Conservation (phyloP, 139 green algal species). For the Micractinium conductrix region DNA sequence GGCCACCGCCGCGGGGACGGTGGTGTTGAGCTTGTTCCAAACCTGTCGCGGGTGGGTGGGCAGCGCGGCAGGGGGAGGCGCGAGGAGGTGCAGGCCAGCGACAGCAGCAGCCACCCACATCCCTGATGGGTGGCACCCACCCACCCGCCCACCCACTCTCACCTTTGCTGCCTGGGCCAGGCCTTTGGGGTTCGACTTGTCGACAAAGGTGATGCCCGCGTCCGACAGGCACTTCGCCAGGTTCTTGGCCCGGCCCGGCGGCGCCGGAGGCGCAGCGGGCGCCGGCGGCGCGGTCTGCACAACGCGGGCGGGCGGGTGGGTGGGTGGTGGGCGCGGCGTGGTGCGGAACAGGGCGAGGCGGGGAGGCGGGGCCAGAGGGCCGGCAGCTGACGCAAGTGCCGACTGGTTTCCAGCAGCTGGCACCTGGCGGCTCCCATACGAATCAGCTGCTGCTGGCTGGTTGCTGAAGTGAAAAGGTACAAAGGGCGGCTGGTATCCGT, state of each 20-base stretch:
- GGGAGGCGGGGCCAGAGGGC: too few species aligned
- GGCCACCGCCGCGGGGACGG: background rate
- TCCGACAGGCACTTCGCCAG: background rate
- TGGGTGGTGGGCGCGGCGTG: background rate
- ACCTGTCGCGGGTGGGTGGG: background rate
- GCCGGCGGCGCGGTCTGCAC: too few species aligned
- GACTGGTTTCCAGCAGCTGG: too few species aligned
- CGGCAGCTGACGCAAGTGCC: too few species aligned
- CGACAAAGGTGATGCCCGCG: background rate
- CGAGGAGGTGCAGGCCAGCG: background rate
- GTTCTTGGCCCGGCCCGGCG: too few species aligned
- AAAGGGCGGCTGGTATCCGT: background rate
- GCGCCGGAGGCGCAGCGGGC: too few species aligned
- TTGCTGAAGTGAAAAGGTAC: too few species aligned
- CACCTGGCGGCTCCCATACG: too few species aligned
- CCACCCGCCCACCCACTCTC: too few species aligned
- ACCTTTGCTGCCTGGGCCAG: background rate
- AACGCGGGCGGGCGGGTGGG: background rate
- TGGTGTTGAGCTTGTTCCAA: constrained; percentile 31
- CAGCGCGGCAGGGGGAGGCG: background rate
- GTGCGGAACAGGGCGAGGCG: background rate
- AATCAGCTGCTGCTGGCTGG: too few species aligned
- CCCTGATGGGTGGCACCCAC: too few species aligned
- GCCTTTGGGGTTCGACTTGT: background rate
- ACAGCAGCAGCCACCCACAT: too few species aligned